Evolutionary conservation across 164 flowering plant species (phyloP).

Genomic region (Vitis labrusca): DNA sequence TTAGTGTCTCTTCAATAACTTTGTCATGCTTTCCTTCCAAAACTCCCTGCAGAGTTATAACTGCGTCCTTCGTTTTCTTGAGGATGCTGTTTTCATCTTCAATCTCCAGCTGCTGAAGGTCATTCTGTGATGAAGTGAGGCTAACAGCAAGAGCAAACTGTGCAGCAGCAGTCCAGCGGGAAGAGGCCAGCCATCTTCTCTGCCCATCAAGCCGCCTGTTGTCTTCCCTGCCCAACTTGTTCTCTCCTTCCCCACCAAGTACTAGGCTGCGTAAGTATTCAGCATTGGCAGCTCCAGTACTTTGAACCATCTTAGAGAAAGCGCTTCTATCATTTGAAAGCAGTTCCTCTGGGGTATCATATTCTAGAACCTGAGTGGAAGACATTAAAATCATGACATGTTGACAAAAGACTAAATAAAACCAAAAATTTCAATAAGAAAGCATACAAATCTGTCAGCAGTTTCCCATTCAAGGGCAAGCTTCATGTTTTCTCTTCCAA

Average conservation of each 20-base stretch:
- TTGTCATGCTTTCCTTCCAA: slow-evolving; percentile 87
- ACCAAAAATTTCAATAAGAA: background rate
- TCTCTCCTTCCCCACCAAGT: slow-evolving; percentile 49
- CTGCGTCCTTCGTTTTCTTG: slow-evolving; percentile 83
- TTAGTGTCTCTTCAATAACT: slow-evolving; percentile 72
- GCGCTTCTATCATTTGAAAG: slow-evolving; percentile 67
- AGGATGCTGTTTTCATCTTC: slow-evolving; percentile 73
- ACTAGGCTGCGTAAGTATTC: slow-evolving; percentile 82
- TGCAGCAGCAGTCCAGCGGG: slow-evolving; percentile 97
- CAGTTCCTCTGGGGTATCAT: slow-evolving; percentile 74
- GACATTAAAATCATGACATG: background rate
- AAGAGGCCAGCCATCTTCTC: slow-evolving; percentile 87
- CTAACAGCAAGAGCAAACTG: slow-evolving; percentile 85
- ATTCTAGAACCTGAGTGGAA: slow-evolving; percentile 73
- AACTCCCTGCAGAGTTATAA: slow-evolving; percentile 74
- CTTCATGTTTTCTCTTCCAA: background rate
- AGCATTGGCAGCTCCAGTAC: slow-evolving; percentile 99
- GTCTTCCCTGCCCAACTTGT: slow-evolving; percentile 37
- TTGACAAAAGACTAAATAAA: slow-evolving; percentile 1
- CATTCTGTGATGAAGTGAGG: slow-evolving; percentile 86
- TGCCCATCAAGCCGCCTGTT: slow-evolving; percentile 50
- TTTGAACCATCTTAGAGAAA: slow-evolving; percentile 96
- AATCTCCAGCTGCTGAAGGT: slow-evolving; percentile 70
- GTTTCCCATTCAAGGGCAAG: too few relatives aligned
- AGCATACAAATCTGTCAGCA: background rate